Evolutionary conservation across 306 rosid species (phyloP), one percentile per base, ranked within the genome.

Genomic region (Dicorynia guianensis): DNA sequence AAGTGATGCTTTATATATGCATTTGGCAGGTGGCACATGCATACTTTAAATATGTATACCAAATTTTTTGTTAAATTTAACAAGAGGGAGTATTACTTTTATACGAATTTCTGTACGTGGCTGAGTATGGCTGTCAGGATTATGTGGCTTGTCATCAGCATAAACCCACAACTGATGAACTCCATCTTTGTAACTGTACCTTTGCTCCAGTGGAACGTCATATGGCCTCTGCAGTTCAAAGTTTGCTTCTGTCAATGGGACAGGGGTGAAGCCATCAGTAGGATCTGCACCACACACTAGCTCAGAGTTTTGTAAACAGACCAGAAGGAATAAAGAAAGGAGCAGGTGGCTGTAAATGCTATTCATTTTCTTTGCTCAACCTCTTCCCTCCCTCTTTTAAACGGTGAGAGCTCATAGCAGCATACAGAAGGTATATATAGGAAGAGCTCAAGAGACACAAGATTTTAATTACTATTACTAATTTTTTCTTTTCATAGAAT

Each of bases 71-170:
- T 4, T 4, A 30, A 19, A 38, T 11, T 25, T 4, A 55, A 56
- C 56, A 40, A 50, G 30, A 25, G 20, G 17, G 30, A 62, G 33
- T 17, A 65, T 11, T 74, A 80, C 87, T 44, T 25, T 25, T 0
- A 86, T 83, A 12, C 84, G 82, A 65, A 86, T 79, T 67, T 86
- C 84, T 1, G 90, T 83, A 33, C 81, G 84, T 4, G 90, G 90
- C 47, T 68, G 82, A 20, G 90, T 86, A 11, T 11, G 74, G 63
- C 84, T 83, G 8, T 0, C 20, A 14, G 80, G 78, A 35, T 44
- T 7, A 15, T 71, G 81, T 8, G 90, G 86, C 79, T 75, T 78
- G 79, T 86, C 90, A 70, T 86, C 57, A 9, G 86, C 82, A 71
- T 83, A 83, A 57, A 86, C 87, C 85, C 87, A 86, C 4, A 83